Percentiles rank a stretch among this genome's conserved stretches.
Evolutionary conservation across 305 asterid genomes (phyloP).

Genomic region (Euphrasia arctica): DNA sequence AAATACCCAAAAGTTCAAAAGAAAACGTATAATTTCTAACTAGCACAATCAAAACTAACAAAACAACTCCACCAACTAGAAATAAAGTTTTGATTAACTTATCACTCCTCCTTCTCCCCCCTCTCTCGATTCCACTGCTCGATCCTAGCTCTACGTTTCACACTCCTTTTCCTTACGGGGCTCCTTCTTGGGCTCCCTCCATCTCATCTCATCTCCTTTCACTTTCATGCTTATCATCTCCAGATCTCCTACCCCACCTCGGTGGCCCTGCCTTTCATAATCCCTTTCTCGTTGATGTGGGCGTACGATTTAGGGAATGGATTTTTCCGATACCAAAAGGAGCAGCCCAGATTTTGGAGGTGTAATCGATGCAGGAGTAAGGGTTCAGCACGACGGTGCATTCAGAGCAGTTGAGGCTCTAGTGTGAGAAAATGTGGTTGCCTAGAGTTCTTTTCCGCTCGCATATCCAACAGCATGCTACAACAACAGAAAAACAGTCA

Average conservation of each 20-base stretch:
- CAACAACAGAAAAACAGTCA: too few species aligned
- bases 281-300: constrained; percentile 49
- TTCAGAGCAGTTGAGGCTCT: constrained; percentile 41
- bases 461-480: too few species aligned
- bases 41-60: too few species aligned
- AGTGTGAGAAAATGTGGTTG: too few species aligned
- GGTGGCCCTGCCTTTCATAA: too few species aligned
- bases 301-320: constrained; percentile 62
- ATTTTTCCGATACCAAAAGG: constrained; percentile 67
- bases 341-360: constrained; percentile 68
- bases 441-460: too few species aligned
- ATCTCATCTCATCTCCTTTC: not conserved
- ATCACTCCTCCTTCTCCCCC: constrained; percentile 51
- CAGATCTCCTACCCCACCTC: too few species aligned
- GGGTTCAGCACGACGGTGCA: constrained; percentile 82
- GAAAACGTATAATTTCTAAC: too few species aligned
- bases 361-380: constrained; percentile 81
- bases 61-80: too few species aligned
- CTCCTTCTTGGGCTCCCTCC: constrained; percentile 40
- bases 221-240: too few species aligned
- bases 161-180: constrained; percentile 63
- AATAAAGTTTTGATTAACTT: too few species aligned
- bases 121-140: constrained; percentile 71
- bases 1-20: too few species aligned
- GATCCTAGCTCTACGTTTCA: constrained; percentile 62